phyloP scores from a whole-genome alignment of 2,329 filamentous ascomycete species.

The Coleophoma cylindrospora region DNA sequence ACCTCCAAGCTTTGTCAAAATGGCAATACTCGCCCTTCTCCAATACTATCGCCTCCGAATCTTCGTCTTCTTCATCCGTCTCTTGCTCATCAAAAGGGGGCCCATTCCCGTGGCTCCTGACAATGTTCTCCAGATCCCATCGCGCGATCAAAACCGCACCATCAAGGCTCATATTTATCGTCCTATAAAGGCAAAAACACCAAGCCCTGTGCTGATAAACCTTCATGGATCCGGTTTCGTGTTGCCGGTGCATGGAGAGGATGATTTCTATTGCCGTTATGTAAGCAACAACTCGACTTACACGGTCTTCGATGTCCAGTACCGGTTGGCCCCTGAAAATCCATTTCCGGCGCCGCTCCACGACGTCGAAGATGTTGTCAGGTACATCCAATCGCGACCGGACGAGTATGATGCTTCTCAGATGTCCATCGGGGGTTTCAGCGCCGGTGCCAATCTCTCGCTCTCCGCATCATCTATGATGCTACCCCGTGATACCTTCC shows the following conservation, averaged over 20 bases:
- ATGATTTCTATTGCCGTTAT: constrained; percentile 31
- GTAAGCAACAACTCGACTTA: constrained; percentile 23
- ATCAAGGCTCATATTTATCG: constrained; percentile 9
- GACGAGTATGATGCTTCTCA: constrained; percentile 32
- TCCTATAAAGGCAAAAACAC: constrained; percentile 3
- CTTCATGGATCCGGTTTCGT: constrained; percentile 29
- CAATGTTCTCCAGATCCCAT: neutral
- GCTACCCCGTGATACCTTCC: constrained; percentile 39
- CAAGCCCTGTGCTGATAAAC: constrained; percentile 26
- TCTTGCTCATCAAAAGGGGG: no score
- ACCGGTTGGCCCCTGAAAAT: constrained; percentile 31
- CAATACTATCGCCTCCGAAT: no score
- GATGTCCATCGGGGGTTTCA: constrained; percentile 40
- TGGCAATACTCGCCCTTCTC: no score
- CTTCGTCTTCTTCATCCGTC: no score
- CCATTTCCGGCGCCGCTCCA: constrained; percentile 30
- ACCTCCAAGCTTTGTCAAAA: no score
- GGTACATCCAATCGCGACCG: constrained; percentile 28
- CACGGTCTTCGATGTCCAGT: constrained; percentile 27
- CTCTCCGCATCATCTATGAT: constrained; percentile 24
- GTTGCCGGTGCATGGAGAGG: constrained; percentile 30
- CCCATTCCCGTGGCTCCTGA: neutral
- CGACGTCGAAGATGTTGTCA: constrained; percentile 26
- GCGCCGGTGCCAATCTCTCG: constrained; percentile 39
- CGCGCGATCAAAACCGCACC: neutral